Conservation (phyloP, 768 basidiomycete species). For the Rickenella mellea region DNA sequence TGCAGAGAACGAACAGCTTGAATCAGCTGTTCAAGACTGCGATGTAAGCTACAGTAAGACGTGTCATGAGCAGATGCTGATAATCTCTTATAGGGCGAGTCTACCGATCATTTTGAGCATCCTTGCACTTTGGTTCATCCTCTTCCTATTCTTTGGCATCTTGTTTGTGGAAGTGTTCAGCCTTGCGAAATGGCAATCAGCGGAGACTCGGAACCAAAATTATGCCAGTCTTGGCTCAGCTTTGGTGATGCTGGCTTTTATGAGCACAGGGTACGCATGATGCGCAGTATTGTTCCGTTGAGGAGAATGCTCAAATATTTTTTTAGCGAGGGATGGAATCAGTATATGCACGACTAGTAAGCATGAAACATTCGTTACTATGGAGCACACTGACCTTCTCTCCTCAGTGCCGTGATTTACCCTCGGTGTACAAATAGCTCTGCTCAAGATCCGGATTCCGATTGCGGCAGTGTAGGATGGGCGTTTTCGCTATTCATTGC, state of each 20-base stretch:
- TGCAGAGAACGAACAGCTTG: slow-evolving; percentile 76
- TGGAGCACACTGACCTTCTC: slow-evolving; percentile 6
- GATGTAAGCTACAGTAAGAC: slow-evolving; percentile 50
- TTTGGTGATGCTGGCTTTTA: slow-evolving; percentile 84
- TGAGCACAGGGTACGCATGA: slow-evolving; percentile 75
- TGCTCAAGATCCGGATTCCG: slow-evolving; percentile 45
- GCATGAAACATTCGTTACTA: slow-evolving; percentile 15
- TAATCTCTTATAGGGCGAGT: slow-evolving; percentile 52
- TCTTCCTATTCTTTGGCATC: slow-evolving; percentile 90
- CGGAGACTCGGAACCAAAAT: slow-evolving; percentile 61
- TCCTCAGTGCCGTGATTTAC: slow-evolving; percentile 56
- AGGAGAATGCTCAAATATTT: slow-evolving; percentile 6
- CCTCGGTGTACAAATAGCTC: slow-evolving; percentile 69
- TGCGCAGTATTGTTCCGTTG: background rate
- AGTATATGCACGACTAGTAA: slow-evolving; percentile 95
- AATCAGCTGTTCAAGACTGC: slow-evolving; percentile 97
- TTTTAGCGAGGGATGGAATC: slow-evolving; percentile 87
- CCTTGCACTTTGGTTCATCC: slow-evolving; percentile 76
- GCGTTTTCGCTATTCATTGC: slow-evolving; percentile 83
- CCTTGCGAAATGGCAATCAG: slow-evolving; percentile 75
- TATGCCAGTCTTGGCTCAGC: slow-evolving; percentile 73
- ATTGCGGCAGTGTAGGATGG: slow-evolving; percentile 83
- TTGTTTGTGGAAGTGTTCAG: slow-evolving; percentile 86
- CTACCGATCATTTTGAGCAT: slow-evolving; percentile 79
- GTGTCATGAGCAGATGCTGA: background rate